phyloP scores from a whole-genome alignment of 2,329 filamentous ascomycete genomes.

The Fusarium sp. region DNA sequence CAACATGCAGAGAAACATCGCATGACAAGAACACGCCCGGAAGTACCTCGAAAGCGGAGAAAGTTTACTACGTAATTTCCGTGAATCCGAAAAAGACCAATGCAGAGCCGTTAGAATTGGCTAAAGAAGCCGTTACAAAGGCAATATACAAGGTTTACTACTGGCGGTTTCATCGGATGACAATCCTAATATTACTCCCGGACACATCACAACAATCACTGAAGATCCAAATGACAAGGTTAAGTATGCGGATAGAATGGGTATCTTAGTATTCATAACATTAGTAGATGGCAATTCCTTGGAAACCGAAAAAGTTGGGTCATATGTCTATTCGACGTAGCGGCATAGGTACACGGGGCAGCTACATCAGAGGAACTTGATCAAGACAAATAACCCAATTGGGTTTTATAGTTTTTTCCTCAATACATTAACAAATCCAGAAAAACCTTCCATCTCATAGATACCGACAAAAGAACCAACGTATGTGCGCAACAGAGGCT shows the following conservation, averaged over 20 bases:
- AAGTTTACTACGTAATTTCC: not conserved
- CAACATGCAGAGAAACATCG: not conserved
- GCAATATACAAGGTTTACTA: not conserved
- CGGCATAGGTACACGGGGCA: constrained; percentile 41
- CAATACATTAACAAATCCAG: constrained; percentile 48
- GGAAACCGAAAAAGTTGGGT: constrained; percentile 29
- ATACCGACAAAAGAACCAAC: constrained; percentile 44
- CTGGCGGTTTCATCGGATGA: not conserved
- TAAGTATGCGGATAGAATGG: constrained; percentile 5
- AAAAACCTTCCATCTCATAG: constrained; percentile 44
- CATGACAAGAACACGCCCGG: constrained; percentile 8
- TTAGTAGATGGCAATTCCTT: constrained; percentile 7
- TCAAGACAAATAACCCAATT: constrained; percentile 45
- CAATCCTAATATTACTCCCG: not conserved
- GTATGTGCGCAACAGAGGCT: constrained; percentile 47
- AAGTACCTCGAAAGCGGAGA: not conserved
- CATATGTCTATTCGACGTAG: constrained; percentile 47
- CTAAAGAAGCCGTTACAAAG: not conserved
- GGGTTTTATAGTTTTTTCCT: constrained; percentile 45
- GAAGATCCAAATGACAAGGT: not conserved
- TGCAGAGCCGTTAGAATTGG: not conserved
- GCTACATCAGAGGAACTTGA: constrained; percentile 43
- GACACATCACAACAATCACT: not conserved
- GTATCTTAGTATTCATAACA: constrained; percentile 34
- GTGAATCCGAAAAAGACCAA: not conserved